Conservation (phyloP, 2,329 filamentous ascomycete genomes). For the Epichloe hybrida region DNA sequence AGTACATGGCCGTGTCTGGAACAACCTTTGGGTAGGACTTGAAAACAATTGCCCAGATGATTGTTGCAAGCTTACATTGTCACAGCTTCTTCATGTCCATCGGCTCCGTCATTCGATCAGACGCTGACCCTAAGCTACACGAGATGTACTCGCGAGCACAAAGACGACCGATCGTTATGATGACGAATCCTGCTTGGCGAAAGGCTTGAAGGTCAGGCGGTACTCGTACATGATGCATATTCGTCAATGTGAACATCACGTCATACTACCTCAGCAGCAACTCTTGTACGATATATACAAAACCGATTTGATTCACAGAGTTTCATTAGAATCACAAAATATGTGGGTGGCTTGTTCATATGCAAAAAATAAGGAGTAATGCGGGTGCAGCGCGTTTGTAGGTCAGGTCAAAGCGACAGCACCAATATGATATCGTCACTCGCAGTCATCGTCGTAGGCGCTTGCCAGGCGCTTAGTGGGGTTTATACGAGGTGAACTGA, state of each 20-base stretch:
- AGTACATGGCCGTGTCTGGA: conserved; percentile 92
- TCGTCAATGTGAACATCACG: neutral
- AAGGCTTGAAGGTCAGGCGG: conserved; percentile 2
- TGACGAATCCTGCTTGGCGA: conserved; percentile 26
- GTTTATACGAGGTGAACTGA: neutral
- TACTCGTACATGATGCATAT: conserved; percentile 1
- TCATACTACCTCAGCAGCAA: neutral
- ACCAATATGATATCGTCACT: too few species aligned
- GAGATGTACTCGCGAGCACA: conserved; percentile 66
- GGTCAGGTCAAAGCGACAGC: too few species aligned
- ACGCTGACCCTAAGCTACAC: conserved; percentile 62
- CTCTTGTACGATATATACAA: conserved; percentile 1
- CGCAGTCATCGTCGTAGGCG: neutral
- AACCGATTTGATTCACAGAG: neutral
- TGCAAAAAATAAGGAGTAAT: neutral
- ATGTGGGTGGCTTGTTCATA: neutral
- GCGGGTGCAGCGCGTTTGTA: too few species aligned
- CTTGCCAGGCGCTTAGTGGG: neutral
- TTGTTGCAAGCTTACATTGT: conserved; percentile 9
- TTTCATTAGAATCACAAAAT: neutral
- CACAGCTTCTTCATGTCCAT: conserved; percentile 93
- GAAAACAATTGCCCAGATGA: neutral
- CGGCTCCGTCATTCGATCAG: conserved; percentile 87
- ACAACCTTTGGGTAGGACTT: conserved; percentile 75
- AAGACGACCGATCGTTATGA: conserved; percentile 55